Evolutionary conservation across 441 rosid species (phyloP).

Genomic region (Lepidium campestre): DNA sequence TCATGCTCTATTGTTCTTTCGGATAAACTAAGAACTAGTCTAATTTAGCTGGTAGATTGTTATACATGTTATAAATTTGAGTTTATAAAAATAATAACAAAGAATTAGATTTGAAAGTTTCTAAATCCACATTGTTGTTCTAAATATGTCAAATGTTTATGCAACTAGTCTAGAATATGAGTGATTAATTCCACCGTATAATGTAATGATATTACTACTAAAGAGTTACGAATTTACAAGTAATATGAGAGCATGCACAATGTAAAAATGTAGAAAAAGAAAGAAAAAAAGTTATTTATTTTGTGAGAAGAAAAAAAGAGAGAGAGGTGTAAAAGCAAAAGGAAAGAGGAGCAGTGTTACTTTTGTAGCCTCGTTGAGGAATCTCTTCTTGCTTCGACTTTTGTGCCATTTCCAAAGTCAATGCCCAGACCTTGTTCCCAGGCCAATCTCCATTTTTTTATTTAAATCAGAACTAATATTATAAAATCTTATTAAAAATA

Average conservation of each 20-base stretch:
- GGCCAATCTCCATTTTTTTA: background rate
- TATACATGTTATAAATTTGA: background rate
- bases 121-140: background rate
- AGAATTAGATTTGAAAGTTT: background rate
- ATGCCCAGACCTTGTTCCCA: slow-evolving; percentile 47
- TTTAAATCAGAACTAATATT: background rate
- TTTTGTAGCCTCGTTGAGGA: slow-evolving; percentile 62
- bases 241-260: background rate
- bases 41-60: background rate
- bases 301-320: background rate
- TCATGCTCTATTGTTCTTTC: slow-evolving; percentile 1
- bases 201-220: background rate
- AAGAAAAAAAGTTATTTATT: background rate
- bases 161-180: background rate
- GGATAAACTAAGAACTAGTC: background rate
- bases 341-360: slow-evolving; percentile 22
- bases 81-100: background rate
- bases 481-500: background rate
- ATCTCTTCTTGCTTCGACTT: slow-evolving; percentile 37
- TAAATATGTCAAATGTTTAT: background rate
- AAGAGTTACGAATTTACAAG: background rate
- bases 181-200: background rate
- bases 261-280: background rate
- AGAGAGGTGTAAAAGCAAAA: slow-evolving; percentile 35
- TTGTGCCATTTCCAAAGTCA: slow-evolving; percentile 45